Evolutionary conservation across 1,284 basidiomycete species (phyloP).

Genomic region (Rhodotorula glutinis): DNA sequence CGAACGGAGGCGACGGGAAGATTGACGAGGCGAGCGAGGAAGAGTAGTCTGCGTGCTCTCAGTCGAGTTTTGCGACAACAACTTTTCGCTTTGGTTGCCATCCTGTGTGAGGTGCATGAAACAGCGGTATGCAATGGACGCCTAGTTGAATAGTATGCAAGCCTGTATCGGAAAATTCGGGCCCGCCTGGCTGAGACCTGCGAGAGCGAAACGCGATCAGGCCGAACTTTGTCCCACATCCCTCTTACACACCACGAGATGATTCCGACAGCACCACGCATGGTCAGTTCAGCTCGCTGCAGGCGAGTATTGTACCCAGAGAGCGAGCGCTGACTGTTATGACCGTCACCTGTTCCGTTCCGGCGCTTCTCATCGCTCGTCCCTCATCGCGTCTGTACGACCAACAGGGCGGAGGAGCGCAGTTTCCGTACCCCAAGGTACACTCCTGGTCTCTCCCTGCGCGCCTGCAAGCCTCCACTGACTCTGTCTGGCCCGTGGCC

Average conservation of each 20-base stretch:
- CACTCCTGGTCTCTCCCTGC: background rate
- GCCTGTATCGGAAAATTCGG: too few relatives aligned
- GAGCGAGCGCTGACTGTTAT: background rate
- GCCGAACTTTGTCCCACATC: background rate
- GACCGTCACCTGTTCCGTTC: background rate
- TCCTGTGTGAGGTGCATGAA: too few relatives aligned
- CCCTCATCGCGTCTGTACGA: background rate
- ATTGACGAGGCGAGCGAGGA: slow-evolving; percentile 17
- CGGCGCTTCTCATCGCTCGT: background rate
- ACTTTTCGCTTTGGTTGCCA: too few relatives aligned
- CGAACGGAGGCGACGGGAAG: background rate
- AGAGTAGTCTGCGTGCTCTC: background rate
- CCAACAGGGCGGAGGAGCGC: slow-evolving; percentile 48
- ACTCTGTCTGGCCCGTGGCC: background rate
- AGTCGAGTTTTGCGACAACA: too few relatives aligned
- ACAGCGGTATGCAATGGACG: too few relatives aligned
- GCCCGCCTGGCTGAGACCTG: too few relatives aligned
- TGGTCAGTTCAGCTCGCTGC: background rate
- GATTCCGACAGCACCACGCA: slow-evolving; percentile 29
- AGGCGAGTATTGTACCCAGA: too few relatives aligned
- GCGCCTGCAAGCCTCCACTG: background rate
- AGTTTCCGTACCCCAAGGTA: slow-evolving; percentile 56
- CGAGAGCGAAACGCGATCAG: too few relatives aligned
- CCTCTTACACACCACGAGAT: slow-evolving; percentile 1
- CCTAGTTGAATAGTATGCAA: too few relatives aligned